phyloP scores from a whole-genome alignment of 331 rosid genomes.

The Quercus tomentella region DNA sequence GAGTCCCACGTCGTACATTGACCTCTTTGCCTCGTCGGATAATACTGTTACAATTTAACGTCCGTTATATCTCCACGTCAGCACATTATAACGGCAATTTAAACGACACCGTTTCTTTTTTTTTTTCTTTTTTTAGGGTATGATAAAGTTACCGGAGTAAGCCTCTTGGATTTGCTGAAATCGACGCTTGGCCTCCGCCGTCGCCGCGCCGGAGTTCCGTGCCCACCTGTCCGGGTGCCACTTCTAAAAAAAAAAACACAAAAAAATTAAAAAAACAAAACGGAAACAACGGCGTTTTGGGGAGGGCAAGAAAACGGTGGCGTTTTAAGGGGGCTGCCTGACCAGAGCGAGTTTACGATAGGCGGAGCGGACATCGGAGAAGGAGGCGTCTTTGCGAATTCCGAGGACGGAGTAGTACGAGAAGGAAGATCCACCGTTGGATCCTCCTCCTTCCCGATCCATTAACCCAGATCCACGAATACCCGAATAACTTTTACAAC shows the following conservation, averaged over 20 bases:
- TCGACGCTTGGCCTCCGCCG: slow-evolving; percentile 79
- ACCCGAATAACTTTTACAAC: background rate
- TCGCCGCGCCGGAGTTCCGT: slow-evolving; percentile 49
- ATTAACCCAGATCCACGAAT: slow-evolving; percentile 23
- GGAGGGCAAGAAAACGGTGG: background rate
- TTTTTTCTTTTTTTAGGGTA: background rate
- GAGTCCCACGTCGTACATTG: slow-evolving; percentile 87
- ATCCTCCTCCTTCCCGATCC: slow-evolving; percentile 85
- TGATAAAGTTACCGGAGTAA: slow-evolving; percentile 50
- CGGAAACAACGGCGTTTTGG: background rate
- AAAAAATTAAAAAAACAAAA: background rate
- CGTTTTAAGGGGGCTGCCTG: background rate
- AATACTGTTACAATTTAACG: slow-evolving; percentile 51
- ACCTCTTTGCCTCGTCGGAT: slow-evolving; percentile 77
- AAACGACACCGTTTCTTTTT: background rate
- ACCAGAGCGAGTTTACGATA: slow-evolving; percentile 93
- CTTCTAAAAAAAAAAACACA: slow-evolving; percentile 31
- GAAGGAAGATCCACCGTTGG: slow-evolving; percentile 76
- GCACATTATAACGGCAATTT: background rate
- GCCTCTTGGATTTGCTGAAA: slow-evolving; percentile 97
- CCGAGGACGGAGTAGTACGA: slow-evolving; percentile 74
- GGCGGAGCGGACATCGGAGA: slow-evolving; percentile 80
- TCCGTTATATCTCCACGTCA: background rate
- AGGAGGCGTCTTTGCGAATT: slow-evolving; percentile 78
- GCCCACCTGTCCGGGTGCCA: slow-evolving; percentile 93